Base-by-base conservation (phyloP, 345 rosid species). In the Acer saccharum region DNA sequence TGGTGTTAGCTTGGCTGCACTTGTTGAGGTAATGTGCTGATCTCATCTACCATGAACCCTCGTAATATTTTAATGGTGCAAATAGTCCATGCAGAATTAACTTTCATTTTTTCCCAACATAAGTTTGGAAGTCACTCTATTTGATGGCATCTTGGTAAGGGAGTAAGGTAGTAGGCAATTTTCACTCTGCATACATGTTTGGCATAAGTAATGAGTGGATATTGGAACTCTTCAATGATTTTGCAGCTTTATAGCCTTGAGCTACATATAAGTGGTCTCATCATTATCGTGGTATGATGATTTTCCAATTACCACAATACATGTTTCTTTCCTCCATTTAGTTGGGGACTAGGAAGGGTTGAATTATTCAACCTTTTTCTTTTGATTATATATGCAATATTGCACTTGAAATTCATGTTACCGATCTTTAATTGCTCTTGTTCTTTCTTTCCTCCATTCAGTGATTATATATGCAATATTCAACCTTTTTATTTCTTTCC, bases 1-100 rank as follows among this genome's bases (percentile, higher is more conserved):
- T 80, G 92, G 91, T 81, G 94, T 95, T 77, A 95, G 92, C 83
- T 86, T 95, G 78, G 87, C 80, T 88, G 93, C 97, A 69, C 93
- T 95, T 76, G 86, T 92, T 68, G 96, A 95, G 98, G 99, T 95
- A 92, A 73, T 69, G n/a, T 57, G 46, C 78, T 78, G 66, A 39
- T 39, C 66, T 58, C 74, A 25, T 81, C 73, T 50, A 65, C 46
- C 44, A 43, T 76, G 44, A 70, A 67, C 25, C 41, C 62, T 68
- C 20, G 41, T 66, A 20, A 20, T 62, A 60, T 76, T 35, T n/a
- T 75, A 29, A 63, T 72, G 65, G 63, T 71, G 43, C 74, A 74
- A 55, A 48, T 50, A 65, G 21, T n/a, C 58, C 62, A 29, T 65
- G 65, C 7, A 9, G 6, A 50, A 48, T 48, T 5, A 43, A 43